Conservation (phyloP, 805 yeast species). For the Wickerhamia fluorescens region DNA sequence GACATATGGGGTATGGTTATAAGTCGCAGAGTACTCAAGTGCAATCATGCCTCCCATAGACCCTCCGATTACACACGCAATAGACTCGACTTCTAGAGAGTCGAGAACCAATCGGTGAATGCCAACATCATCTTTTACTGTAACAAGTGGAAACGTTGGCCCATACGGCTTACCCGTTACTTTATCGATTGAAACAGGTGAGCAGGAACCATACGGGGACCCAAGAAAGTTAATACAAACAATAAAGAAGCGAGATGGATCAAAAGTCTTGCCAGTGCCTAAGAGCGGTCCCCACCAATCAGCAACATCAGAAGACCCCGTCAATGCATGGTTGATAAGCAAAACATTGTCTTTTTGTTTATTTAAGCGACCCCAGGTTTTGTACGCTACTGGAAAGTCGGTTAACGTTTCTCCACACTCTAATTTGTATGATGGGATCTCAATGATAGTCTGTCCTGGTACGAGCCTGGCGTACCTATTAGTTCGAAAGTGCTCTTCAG, state of each 20-base stretch:
- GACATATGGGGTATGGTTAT: constrained; percentile 61
- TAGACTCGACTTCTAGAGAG: constrained; percentile 64
- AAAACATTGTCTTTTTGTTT: constrained; percentile 64
- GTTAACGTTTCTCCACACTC: constrained; percentile 75
- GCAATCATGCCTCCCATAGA: constrained; percentile 99
- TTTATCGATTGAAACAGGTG: constrained; percentile 82
- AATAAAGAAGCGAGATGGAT: constrained; percentile 79
- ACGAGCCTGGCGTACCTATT: constrained; percentile 72
- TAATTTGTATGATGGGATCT: constrained; percentile 63
- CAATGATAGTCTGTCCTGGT: constrained; percentile 68
- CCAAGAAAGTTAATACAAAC: constrained; percentile 91
- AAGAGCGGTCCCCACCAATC: constrained; percentile 99
- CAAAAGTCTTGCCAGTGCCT: constrained; percentile 83
- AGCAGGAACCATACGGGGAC: constrained; percentile 92
- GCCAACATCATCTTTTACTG: constrained; percentile 87
- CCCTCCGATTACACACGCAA: constrained; percentile 90
- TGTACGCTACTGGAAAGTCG: constrained; percentile 88
- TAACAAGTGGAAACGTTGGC: constrained; percentile 89
- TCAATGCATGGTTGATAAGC: constrained; percentile 92
- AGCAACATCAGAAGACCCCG: constrained; percentile 90
- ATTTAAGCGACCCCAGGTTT: constrained; percentile 89
- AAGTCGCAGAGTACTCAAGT: constrained; percentile 68
- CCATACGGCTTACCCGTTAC: constrained; percentile 75
- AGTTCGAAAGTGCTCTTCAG: constrained; percentile 38
- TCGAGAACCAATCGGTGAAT: constrained; percentile 76